Evolutionary conservation across 2,329 filamentous ascomycete genomes (phyloP).

Genomic region (Lecanicillium sp.): DNA sequence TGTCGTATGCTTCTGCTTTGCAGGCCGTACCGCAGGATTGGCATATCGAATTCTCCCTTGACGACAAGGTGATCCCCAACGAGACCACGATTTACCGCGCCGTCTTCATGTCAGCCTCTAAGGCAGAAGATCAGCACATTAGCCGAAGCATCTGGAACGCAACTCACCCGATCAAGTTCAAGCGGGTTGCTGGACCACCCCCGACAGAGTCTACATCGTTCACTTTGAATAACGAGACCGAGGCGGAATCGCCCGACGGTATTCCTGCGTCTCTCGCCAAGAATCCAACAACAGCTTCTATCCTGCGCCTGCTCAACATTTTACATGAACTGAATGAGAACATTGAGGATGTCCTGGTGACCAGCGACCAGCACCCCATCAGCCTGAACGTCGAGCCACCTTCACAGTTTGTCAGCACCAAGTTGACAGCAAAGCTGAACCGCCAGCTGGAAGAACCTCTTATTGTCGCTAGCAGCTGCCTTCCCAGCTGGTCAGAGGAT

Average conservation of each 20-base stretch:
- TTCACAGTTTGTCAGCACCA: constrained; percentile 96
- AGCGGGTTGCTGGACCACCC: constrained; percentile 75
- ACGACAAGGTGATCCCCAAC: constrained; percentile 75
- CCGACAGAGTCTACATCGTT: constrained; percentile 65
- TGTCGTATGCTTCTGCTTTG: constrained; percentile 80
- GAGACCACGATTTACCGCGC: constrained; percentile 96
- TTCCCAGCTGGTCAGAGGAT: constrained; percentile 95
- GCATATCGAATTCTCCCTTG: constrained; percentile 93
- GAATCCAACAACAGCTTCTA: constrained; percentile 77
- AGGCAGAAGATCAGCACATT: constrained; percentile 52
- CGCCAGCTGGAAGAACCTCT: constrained; percentile 93
- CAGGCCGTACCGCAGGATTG: constrained; percentile 82
- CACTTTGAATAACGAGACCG: constrained; percentile 38
- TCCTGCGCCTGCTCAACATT: constrained; percentile 81
- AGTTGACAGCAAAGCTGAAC: constrained; percentile 95
- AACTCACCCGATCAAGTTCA: constrained; percentile 88
- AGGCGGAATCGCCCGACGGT: constrained; percentile 49
- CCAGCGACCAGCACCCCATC: constrained; percentile 60
- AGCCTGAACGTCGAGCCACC: constrained; percentile 75
- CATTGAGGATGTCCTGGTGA: constrained; percentile 80
- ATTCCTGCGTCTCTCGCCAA: constrained; percentile 77
- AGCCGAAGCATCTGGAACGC: constrained; percentile 82
- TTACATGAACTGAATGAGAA: constrained; percentile 91
- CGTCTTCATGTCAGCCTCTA: constrained; percentile 59
- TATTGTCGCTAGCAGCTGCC: constrained; percentile 92